Percentiles rank a stretch among this genome's conserved stretches.
phyloP scores from a whole-genome alignment of 73 alveolate species.

The Symbiodinium natans region DNA sequence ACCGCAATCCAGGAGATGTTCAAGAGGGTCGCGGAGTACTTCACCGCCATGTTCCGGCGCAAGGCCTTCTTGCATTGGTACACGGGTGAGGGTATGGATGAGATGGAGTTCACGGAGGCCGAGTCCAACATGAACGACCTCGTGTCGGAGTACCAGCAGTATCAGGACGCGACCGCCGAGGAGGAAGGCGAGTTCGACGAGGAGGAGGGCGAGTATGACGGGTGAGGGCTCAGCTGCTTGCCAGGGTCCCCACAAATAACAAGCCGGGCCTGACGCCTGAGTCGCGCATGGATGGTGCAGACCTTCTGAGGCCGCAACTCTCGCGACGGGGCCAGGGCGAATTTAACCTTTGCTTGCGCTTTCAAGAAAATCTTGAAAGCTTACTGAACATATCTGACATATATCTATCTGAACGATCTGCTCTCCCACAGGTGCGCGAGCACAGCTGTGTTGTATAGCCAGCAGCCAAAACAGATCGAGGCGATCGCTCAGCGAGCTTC shows the following conservation, averaged over 20 bases:
- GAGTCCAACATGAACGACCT: slow-evolving; percentile 97
- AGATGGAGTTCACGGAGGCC: slow-evolving; percentile 98
- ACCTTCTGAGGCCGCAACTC: background rate
- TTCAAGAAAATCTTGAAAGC: background rate
- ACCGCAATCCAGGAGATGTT: slow-evolving; percentile 97
- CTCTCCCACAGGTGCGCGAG: too few relatives aligned
- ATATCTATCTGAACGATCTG: too few relatives aligned
- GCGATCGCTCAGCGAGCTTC: too few relatives aligned
- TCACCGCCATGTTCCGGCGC: slow-evolving; percentile 99
- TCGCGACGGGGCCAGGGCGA: background rate
- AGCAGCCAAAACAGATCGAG: too few relatives aligned
- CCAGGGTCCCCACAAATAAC: background rate
- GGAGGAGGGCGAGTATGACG: slow-evolving; percentile 95
- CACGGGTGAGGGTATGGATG: slow-evolving; percentile 98
- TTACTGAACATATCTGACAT: background rate
- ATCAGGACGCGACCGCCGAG: slow-evolving; percentile 96
- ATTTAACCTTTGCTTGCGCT: background rate
- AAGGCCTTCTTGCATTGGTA: slow-evolving; percentile 99
- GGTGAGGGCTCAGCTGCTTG: background rate
- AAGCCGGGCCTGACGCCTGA: background rate
- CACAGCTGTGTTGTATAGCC: too few relatives aligned
- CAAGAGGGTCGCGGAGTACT: slow-evolving; percentile 99
- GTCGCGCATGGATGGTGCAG: background rate
- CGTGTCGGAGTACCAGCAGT: slow-evolving; percentile 96
- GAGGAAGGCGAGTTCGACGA: slow-evolving; percentile 97